Percentiles rank a stretch among this genome's conserved stretches.
Conservation (phyloP, 2,329 filamentous ascomycete species). For the Fusarium sp. region DNA sequence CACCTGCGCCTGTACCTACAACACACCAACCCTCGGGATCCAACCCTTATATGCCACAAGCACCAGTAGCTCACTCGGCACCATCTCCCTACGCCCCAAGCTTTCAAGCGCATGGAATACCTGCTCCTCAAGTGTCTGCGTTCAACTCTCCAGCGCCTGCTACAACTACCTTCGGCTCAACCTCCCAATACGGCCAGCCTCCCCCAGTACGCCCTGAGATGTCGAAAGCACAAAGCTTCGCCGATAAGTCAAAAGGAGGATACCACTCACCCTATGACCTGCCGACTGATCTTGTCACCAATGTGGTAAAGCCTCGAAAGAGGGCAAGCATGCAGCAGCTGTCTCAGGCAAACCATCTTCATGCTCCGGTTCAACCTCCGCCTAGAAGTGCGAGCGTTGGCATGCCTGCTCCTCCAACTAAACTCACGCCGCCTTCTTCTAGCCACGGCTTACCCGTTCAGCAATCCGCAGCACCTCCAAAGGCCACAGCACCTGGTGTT, state of each 20-base stretch:
- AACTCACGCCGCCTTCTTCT: conserved; percentile 52
- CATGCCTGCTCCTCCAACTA: conserved; percentile 49
- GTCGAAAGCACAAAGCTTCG: conserved; percentile 83
- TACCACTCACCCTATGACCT: conserved; percentile 97
- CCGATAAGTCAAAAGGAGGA: conserved; percentile 88
- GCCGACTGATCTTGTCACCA: conserved; percentile 79
- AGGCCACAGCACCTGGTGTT: conserved; percentile 54
- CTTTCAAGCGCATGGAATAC: conserved; percentile 18
- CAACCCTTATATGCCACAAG: conserved; percentile 50
- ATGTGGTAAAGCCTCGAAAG: conserved; percentile 74
- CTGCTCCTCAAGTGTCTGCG: conserved; percentile 32
- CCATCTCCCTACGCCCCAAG: conserved; percentile 45
- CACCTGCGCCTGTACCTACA: conserved; percentile 19
- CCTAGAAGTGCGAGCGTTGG: conserved; percentile 75
- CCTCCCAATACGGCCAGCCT: conserved; percentile 56
- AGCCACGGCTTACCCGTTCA: conserved; percentile 52
- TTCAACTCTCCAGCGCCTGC: conserved; percentile 46
- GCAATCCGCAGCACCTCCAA: conserved; percentile 52
- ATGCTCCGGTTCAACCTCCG: conserved; percentile 55
- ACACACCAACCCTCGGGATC: conserved; percentile 25
- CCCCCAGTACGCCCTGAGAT: conserved; percentile 59
- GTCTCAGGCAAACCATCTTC: conserved; percentile 58
- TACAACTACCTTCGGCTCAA: conserved; percentile 42
- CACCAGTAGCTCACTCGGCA: conserved; percentile 30
- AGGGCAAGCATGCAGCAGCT: conserved; percentile 70